A percentile compares a stretch with the other conserved stretches of the same genome.
Evolutionary conservation across 1,284 basidiomycete species (phyloP).

Genomic region (Mycena citricolor): DNA sequence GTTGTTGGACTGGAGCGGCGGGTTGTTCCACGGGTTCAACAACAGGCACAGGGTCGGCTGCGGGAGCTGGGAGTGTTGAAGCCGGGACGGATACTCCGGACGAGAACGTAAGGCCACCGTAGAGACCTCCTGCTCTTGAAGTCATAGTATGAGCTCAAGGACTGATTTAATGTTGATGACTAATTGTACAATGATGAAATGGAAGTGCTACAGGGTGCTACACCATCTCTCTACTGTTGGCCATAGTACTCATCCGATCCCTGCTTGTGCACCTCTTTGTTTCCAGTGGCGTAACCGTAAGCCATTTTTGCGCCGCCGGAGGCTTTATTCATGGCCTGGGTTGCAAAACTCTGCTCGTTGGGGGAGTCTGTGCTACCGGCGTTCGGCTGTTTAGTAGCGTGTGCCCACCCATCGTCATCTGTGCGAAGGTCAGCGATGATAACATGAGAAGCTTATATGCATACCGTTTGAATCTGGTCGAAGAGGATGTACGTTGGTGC

Average conservation of each 20-base stretch:
- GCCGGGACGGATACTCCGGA: constrained; percentile 17
- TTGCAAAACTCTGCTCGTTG: constrained; percentile 13
- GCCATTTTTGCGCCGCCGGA: constrained; percentile 38
- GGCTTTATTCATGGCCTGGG: constrained; percentile 30
- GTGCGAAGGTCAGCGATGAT: constrained; percentile 20
- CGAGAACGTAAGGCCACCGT: constrained; percentile 22
- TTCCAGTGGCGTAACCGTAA: constrained; percentile 40
- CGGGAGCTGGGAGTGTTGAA: background rate
- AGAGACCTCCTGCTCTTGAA: constrained; percentile 18
- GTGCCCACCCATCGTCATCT: constrained; percentile 48
- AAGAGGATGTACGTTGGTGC: constrained; percentile 49
- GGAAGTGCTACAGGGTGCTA: constrained; percentile 5
- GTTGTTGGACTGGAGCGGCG: constrained; percentile 28
- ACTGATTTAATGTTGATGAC: too few species aligned
- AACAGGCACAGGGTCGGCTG: constrained; percentile 3
- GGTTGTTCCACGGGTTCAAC: constrained; percentile 22
- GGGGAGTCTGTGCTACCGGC: constrained; percentile 4
- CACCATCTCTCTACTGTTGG: constrained; percentile 19
- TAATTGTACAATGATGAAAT: background rate
- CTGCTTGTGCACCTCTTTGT: constrained; percentile 35
- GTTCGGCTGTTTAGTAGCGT: constrained; percentile 26
- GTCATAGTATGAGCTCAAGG: too few species aligned
- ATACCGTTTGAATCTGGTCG: constrained; percentile 46
- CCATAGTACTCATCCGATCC: constrained; percentile 37
- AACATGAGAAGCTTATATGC: constrained; percentile 3